A percentile compares a stretch with the other conserved stretches of the same genome.
phyloP scores from a whole-genome alignment of 768 basidiomycete genomes.

The Termitomyces sp. region DNA sequence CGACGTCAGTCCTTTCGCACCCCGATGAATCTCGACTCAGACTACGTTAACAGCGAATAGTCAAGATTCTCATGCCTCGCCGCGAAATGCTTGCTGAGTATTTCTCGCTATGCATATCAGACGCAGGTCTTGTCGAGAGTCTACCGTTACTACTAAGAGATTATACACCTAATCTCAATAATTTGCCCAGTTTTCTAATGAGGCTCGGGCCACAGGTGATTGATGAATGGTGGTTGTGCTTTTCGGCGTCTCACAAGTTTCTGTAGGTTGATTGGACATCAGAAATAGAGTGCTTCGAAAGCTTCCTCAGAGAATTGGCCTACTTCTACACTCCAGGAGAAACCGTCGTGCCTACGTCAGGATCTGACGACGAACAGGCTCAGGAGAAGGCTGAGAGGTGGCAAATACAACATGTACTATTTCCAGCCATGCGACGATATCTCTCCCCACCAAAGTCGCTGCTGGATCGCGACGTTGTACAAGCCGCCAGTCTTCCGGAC shows the following conservation, averaged over 20 bases:
- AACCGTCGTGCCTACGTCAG: conserved; percentile 18
- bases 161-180: conserved; percentile 89
- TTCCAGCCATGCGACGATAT: conserved; percentile 82
- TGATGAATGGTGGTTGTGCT: conserved; percentile 1
- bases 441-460: conserved; percentile 64
- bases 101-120: conserved; percentile 74
- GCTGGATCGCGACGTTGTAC: conserved; percentile 74
- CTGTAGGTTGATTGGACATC: conserved; percentile 83
- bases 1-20: conserved; percentile 70
- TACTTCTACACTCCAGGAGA: conserved; percentile 85
- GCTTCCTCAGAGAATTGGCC: conserved; percentile 85
- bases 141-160: conserved; percentile 83
- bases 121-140: conserved; percentile 65
- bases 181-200: conserved; percentile 87
- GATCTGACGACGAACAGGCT: conserved; percentile 32
- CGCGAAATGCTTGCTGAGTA: conserved; percentile 92
- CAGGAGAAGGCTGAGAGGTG: conserved; percentile 66
- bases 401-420: conserved; percentile 90
- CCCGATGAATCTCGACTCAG: background rate
- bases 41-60: conserved; percentile 51
- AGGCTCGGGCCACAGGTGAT: conserved; percentile 86
- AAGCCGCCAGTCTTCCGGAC: conserved; percentile 88
- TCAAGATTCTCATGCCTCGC: conserved; percentile 53
- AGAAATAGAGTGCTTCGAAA: conserved; percentile 83
- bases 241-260: background rate